These are phyloP conservation scores for Fusarium multiceps DNA, from an alignment of 2,329 filamentous ascomycete species.

Conservation along the genomic window DNA sequence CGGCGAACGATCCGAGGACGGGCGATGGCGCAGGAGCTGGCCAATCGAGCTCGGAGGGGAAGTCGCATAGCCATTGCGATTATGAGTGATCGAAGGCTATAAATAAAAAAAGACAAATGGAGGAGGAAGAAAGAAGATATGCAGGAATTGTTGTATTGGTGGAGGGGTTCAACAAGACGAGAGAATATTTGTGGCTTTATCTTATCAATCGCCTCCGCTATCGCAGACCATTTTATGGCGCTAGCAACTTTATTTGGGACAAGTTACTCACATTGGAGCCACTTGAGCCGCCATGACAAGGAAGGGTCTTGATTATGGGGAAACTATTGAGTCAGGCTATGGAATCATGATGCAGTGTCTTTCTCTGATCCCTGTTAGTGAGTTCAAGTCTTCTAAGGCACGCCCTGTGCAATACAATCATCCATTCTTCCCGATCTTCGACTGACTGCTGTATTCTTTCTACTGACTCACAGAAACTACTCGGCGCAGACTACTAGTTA, in stretches of 20 bases:
- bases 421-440: not conserved
- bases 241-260: slow-evolving; percentile 13
- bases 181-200: slow-evolving; percentile 42
- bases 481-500: not conserved
- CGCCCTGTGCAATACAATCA: not conserved
- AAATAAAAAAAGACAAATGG: not conserved
- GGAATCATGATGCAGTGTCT: slow-evolving; percentile 5
- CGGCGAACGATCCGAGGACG: slow-evolving; percentile 47
- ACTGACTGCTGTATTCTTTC: not conserved
- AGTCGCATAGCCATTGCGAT: slow-evolving; percentile 55
- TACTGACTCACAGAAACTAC: not conserved
- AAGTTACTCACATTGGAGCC: slow-evolving; percentile 20
- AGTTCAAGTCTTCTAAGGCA: not conserved
- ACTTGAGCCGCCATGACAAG: slow-evolving; percentile 1
- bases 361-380: not conserved
- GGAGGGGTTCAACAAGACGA: slow-evolving; percentile 20
- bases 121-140: not conserved
- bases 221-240: slow-evolving; percentile 39
- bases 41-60: slow-evolving; percentile 54
- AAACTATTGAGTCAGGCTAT: slow-evolving; percentile 12
- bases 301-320: slow-evolving; percentile 4
- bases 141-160: slow-evolving; percentile 1
- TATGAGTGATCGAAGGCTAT: not conserved
- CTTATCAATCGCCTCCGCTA: slow-evolving; percentile 49
- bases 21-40: slow-evolving; percentile 39